Evolutionary conservation across 2,329 filamentous ascomycete genomes (phyloP), one percentile per base, ranked within the genome.

Genomic region (Trichoderma asperellum): DNA sequence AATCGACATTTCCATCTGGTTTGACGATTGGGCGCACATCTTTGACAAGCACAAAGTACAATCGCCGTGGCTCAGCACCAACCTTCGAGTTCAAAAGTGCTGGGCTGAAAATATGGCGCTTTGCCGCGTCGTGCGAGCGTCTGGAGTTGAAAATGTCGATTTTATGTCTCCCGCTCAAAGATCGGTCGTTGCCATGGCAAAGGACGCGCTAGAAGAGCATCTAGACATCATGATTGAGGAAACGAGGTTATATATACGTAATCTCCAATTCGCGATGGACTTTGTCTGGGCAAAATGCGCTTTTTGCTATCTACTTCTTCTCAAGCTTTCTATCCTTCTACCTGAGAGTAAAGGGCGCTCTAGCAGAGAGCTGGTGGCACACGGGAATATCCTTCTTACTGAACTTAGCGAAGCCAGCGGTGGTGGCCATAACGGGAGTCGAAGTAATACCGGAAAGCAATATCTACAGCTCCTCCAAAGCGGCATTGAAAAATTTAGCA

Each of bases 211-310:
- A 14, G 79, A 81, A n/a, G 77, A 82, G 66, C 85, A 88, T 68
- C 78, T 88, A 4, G 78, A 81, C 4, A 81, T 84, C 21, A 81
- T 87, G 40, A 79, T 85, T 43, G 72, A 77, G n/a, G 78, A 83
- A 58, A 79, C 82, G 56, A 75, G 80, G 16, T 73, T 78, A 2
- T 88, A 88, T 72, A 80, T 87, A 10, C 81, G 79, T 16, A 84
- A 83, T 18, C 81, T 87, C 40, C 82, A 81, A 35, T 87, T 83
- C 71, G 84, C 85, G 0, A 86, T 86, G 81, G 85, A 87, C 67
- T 87, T 87, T 70, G 85, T 87, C 24, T 87, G 85, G 85, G 85
- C 85, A 0, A 88, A 88, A 73, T 85, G 84, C 62, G 84, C 85
- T 0, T 87, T 87, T 70, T 87, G 84, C n/a, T 84, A 87, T 56